phyloP scores from a whole-genome alignment of 352 stramenopile species.

The Halophytophthora batemanensis region DNA sequence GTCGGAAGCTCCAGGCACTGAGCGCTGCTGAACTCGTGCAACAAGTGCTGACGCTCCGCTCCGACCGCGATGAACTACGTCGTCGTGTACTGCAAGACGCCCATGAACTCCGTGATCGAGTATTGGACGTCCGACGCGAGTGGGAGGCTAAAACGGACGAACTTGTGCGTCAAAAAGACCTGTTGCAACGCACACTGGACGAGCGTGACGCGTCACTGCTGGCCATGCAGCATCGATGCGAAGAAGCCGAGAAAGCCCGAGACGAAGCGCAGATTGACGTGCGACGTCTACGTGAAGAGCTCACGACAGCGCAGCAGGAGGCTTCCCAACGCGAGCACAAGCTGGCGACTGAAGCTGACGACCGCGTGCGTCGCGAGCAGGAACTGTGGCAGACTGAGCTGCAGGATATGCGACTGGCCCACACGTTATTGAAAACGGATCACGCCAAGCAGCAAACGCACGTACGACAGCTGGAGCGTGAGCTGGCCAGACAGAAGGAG shows the following conservation, averaged over 20 bases:
- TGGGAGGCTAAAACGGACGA: conserved; percentile 47
- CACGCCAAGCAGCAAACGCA: conserved; percentile 57
- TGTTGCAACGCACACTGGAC: conserved; percentile 18
- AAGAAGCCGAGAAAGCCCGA: conserved; percentile 22
- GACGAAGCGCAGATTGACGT: conserved; percentile 35
- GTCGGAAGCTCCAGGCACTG: conserved; percentile 17
- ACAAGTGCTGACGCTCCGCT: conserved; percentile 29
- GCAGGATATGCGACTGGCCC: conserved; percentile 42
- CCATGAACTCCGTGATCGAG: conserved; percentile 36
- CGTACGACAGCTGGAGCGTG: conserved; percentile 57
- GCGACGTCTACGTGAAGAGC: conserved; percentile 39
- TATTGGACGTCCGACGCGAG: conserved; percentile 32
- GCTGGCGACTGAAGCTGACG: conserved; percentile 29
- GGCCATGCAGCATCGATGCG: conserved; percentile 18
- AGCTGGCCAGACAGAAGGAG: conserved; percentile 54
- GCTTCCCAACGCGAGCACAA: conserved; percentile 27
- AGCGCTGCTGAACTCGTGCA: conserved; percentile 45
- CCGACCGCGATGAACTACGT: conserved; percentile 43
- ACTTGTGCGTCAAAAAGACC: conserved; percentile 35
- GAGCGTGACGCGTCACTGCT: conserved; percentile 8
- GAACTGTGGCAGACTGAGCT: conserved; percentile 60
- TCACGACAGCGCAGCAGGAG: conserved; percentile 25
- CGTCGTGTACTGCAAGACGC: conserved; percentile 41
- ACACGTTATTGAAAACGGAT: conserved; percentile 48
- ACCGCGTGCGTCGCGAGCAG: conserved; percentile 44